These are phyloP conservation scores for Flaveria bidentis DNA, from an alignment of 129 eudicot genomes.

Conservation along the genomic window DNA sequence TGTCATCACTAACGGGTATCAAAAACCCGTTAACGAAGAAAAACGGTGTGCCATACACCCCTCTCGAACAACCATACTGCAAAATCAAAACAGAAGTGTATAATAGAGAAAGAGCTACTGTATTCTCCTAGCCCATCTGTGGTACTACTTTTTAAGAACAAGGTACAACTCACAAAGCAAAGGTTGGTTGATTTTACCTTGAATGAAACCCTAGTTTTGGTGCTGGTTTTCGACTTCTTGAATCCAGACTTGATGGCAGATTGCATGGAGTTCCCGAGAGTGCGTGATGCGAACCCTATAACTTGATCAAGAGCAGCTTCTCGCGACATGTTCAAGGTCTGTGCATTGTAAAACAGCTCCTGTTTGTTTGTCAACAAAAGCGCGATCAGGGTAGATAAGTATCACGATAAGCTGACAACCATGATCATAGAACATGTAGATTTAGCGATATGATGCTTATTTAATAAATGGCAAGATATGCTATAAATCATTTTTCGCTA, in stretches of 20 bases:
- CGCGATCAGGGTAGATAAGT: not conserved
- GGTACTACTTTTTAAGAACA: conserved; percentile 3
- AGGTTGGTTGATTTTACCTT: conserved; percentile 49
- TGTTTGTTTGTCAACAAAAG: conserved; percentile 29
- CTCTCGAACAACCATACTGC: conserved; percentile 91
- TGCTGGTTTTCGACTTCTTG: conserved; percentile 50
- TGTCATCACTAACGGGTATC: conserved; percentile 52
- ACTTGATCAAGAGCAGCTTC: conserved; percentile 43
- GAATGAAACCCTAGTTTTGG: conserved; percentile 70
- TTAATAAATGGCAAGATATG: not conserved
- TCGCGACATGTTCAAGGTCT: conserved; percentile 60
- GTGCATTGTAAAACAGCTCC: conserved; percentile 61
- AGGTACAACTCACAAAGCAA: conserved; percentile 16
- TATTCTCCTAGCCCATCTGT: too few relatives aligned
- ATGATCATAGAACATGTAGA: not conserved
- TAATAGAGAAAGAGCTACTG: too few relatives aligned
- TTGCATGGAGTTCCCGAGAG: conserved; percentile 42
- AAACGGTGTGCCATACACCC: conserved; percentile 81
- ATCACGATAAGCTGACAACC: not conserved
- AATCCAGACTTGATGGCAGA: conserved; percentile 65
- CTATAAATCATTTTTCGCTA: not conserved
- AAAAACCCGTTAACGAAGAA: conserved; percentile 84
- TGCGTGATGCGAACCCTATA: conserved; percentile 41
- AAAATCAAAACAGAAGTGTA: not conserved
- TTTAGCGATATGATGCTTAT: not conserved